Evolutionary conservation across 1,139 yeast species (phyloP).

Genomic region (Kodamaea fungicola): DNA sequence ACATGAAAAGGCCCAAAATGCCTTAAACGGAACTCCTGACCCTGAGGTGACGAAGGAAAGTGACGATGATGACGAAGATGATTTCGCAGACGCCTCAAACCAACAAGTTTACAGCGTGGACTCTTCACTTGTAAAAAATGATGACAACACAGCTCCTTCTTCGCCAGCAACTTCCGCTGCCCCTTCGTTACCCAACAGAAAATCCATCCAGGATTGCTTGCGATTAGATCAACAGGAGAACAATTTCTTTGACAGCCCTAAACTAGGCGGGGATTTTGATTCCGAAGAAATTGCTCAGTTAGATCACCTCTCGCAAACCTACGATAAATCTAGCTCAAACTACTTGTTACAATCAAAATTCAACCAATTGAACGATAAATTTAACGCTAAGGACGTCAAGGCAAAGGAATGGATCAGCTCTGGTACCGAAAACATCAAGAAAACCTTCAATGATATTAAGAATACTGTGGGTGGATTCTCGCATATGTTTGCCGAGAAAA

Average conservation of each 20-base stretch:
- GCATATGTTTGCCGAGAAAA: conserved; percentile 34
- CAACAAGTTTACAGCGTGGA: conserved; percentile 3
- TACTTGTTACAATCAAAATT: conserved; percentile 36
- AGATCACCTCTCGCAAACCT: conserved; percentile 18
- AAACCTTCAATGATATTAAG: conserved; percentile 56
- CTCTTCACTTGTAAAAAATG: conserved; percentile 1
- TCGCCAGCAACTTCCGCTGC: conserved; percentile 8
- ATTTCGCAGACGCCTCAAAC: conserved; percentile 1
- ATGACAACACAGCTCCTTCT: conserved; percentile 1
- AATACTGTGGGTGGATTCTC: conserved; percentile 44
- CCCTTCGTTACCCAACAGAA: conserved; percentile 26
- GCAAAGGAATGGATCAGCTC: conserved; percentile 49
- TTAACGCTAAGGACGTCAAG: conserved; percentile 27
- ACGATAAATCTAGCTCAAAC: conserved; percentile 24
- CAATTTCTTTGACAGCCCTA: conserved; percentile 9
- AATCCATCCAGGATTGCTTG: conserved; percentile 27
- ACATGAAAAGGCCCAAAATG: background rate
- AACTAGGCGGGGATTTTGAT: conserved; percentile 1
- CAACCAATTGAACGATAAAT: conserved; percentile 26
- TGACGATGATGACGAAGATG: background rate
- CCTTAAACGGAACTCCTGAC: conserved; percentile 1
- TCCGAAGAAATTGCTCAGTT: conserved; percentile 11
- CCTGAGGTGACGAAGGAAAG: background rate
- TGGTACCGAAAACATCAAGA: conserved; percentile 61
- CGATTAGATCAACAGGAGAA: conserved; percentile 24